Conservation (phyloP, 2,329 filamentous ascomycete species). For the Aureobasidium pullulans region DNA sequence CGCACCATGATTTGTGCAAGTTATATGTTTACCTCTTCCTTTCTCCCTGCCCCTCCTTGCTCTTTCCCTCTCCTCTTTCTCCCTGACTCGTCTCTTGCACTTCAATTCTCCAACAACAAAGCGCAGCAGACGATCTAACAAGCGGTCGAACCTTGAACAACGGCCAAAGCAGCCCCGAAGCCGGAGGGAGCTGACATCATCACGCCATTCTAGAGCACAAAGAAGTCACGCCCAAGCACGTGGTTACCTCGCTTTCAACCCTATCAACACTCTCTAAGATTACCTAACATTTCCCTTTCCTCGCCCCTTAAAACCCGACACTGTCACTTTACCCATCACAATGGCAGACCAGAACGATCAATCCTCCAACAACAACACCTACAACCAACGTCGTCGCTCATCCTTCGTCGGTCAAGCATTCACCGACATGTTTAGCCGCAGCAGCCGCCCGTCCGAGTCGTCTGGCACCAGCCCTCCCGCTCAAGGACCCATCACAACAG, state of each 20-base stretch:
- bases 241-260: not conserved
- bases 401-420: conserved; percentile 43
- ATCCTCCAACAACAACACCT: conserved; percentile 30
- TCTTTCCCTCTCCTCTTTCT: too few relatives aligned
- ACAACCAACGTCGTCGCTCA: conserved; percentile 34
- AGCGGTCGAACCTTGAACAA: not conserved
- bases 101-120: not conserved
- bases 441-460: conserved; percentile 22
- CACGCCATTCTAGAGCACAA: not conserved
- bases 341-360: conserved; percentile 35
- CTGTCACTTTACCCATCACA: not conserved
- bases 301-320: not conserved
- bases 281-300: not conserved
- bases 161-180: not conserved
- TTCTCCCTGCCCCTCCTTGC: not conserved
- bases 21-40: conserved; percentile 5
- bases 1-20: not conserved
- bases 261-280: not conserved
- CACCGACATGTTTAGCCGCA: conserved; percentile 40
- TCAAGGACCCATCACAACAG: conserved; percentile 41
- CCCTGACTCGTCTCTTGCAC: too few relatives aligned
- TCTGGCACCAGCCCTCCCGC: conserved; percentile 18
- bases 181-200: conserved; percentile 6
- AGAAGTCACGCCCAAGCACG: conserved; percentile 8
- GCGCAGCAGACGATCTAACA: not conserved